Evolutionary conservation across 805 yeast genomes (phyloP), one percentile per base, ranked within the genome.

Genomic region (Phaffomyces thermotolerans): DNA sequence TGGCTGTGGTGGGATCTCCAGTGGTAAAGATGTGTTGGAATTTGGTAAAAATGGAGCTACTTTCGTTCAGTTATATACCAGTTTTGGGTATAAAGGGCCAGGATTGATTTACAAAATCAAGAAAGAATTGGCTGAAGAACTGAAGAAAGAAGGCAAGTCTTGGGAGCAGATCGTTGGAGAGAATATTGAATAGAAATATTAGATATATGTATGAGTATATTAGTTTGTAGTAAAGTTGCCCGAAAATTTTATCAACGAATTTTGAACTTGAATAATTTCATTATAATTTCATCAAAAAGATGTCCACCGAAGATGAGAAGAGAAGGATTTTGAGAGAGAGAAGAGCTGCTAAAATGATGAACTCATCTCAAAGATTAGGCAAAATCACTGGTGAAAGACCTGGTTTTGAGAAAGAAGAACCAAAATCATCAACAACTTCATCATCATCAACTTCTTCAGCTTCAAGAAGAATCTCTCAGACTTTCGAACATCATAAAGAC

Each of bases 1-100:
- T 51, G 98, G 98, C 30, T 89, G 96, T 65, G 98, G 98, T 45
- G 98, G 98, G 52, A 88, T 91, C 52, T 71, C 83, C n/a, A 66
- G 71, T 22, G 98, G 96, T 44, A 72, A 79, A 51, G 98, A 91
- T 59, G 97, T 90, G 0, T 67, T 90, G 39, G 97, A 90, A 52
- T 91, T 82, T 63, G 96, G 93, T 30, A 79, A 78, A 57, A 95
- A 96, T 1, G 98, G 98, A 45, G 98, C 98, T 13, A 74, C 84
- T n/a, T 85, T 81, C 60, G 79, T 91, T 39, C 85, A 91, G 64
- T 62, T 89, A 43, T 88, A 89, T 67, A 90, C 98, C 3, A 79
- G 95, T 2, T 86, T 86, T 62, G 96, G 95, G 1, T 91, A 87
- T 69, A 79, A 79, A 58, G 98, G 98, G 1, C 96, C 97, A 1